Evolutionary conservation across 2,329 filamentous ascomycete genomes (phyloP).

Genomic region (Orbilia oligospora): DNA sequence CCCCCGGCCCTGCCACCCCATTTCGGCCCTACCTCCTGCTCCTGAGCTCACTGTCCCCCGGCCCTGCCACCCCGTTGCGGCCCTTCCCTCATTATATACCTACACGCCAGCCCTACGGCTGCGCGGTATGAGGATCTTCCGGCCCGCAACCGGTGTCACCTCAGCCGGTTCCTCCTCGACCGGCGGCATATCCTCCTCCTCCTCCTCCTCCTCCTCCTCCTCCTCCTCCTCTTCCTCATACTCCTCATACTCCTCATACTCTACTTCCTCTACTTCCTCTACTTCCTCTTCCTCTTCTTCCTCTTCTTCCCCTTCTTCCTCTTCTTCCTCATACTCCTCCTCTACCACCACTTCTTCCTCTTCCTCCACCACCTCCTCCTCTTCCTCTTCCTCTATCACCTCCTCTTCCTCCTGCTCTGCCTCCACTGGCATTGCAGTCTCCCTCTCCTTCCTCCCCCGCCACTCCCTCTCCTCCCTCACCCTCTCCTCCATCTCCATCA

Average conservation of each 20-base stretch:
- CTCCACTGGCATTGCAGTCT: too few species aligned
- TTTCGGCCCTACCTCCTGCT: slow-evolving; percentile 65
- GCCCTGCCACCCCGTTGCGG: slow-evolving; percentile 66
- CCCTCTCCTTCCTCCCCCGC: background rate
- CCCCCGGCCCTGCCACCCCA: slow-evolving; percentile 66
- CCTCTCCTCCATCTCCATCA: background rate
- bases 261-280: background rate
- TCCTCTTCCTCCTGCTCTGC: background rate
- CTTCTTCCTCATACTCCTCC: background rate
- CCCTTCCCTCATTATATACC: slow-evolving; percentile 63
- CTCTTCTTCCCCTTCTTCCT: background rate
- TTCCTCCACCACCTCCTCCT: background rate
- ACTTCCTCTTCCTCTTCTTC: background rate
- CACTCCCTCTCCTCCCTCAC: background rate
- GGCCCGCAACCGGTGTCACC: background rate
- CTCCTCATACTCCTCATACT: background rate
- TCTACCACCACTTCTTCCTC: background rate
- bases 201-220: background rate
- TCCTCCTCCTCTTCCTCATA: background rate
- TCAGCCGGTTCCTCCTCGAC: background rate
- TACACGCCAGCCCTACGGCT: slow-evolving; percentile 2
- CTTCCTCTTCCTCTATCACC: background rate
- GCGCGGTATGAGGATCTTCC: background rate
- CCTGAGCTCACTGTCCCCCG: slow-evolving; percentile 52
- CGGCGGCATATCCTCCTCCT: background rate